A percentile compares a stretch with the other conserved stretches of the same genome.
phyloP scores from a whole-genome alignment of 768 basidiomycete species.

The Dioszegia hungarica region DNA sequence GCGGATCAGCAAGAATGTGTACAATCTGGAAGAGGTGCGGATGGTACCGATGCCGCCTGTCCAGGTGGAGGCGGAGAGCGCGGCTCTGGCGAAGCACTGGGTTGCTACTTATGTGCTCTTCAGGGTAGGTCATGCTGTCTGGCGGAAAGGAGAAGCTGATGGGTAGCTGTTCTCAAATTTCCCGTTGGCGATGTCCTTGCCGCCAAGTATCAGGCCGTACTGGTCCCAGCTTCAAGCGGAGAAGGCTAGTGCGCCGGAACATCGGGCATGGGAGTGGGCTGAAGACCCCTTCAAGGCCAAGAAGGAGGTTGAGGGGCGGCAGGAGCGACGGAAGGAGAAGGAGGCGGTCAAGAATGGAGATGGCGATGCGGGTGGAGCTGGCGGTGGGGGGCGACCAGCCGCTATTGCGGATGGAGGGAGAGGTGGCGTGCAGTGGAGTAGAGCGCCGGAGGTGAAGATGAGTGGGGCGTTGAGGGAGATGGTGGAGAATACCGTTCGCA shows the following conservation, averaged over 20 bases:
- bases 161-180: constrained; percentile 38
- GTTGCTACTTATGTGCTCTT: constrained; percentile 82
- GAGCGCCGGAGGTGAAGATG: constrained; percentile 73
- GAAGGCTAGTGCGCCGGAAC: constrained; percentile 63
- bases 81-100: constrained; percentile 82
- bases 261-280: constrained; percentile 81
- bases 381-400: constrained; percentile 7
- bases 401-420: constrained; percentile 14
- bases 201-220: constrained; percentile 78
- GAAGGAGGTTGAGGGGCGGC: constrained; percentile 63
- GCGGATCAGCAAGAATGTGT: constrained; percentile 62
- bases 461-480: constrained; percentile 65
- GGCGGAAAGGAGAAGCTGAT: not conserved
- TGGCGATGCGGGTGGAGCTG: constrained; percentile 2
- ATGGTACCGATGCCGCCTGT: constrained; percentile 67
- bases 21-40: constrained; percentile 63
- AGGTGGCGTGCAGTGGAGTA: constrained; percentile 42
- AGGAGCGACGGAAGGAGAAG: constrained; percentile 56
- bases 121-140: constrained; percentile 57
- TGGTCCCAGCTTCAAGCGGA: constrained; percentile 71
- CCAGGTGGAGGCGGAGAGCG: constrained; percentile 58
- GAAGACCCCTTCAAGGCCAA: constrained; percentile 76
- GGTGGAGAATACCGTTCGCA: constrained; percentile 75
- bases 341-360: constrained; percentile 21
- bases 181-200: constrained; percentile 57